A percentile compares a stretch with the other conserved stretches of the same genome.
Evolutionary conservation across 139 green algal species (phyloP).

Genomic region (Chlamydomonas sp.): DNA sequence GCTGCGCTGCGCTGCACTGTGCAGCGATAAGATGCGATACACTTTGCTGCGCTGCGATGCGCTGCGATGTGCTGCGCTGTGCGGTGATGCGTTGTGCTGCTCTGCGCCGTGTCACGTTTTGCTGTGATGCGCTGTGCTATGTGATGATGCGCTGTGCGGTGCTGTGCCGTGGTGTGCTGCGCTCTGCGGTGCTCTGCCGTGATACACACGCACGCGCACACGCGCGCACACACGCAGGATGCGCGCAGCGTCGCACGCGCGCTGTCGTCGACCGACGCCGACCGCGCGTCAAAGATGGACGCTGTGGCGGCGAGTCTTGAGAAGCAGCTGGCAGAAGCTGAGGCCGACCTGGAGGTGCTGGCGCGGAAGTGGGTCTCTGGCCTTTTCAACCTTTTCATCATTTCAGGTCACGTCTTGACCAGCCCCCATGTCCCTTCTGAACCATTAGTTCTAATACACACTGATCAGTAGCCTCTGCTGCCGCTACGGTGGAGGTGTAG

Average conservation of each 20-base stretch:
- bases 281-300: constrained; percentile 1
- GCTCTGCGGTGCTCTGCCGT: too few relatives aligned
- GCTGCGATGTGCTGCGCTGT: background rate
- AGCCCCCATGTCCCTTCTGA: too few relatives aligned
- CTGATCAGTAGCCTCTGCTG: too few relatives aligned
- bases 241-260: background rate
- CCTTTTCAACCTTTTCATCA: too few relatives aligned
- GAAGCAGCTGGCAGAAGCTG: background rate
- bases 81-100: too few relatives aligned
- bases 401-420: too few relatives aligned
- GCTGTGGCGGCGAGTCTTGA: constrained; percentile 2
- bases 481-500: too few relatives aligned
- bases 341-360: constrained; percentile 7
- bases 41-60: background rate
- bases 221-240: too few relatives aligned
- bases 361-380: background rate
- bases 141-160: background rate
- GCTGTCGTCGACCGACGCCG: background rate
- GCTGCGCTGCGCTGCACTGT: background rate
- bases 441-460: too few relatives aligned
- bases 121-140: background rate
- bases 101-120: background rate
- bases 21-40: background rate
- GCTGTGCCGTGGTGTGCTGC: background rate
- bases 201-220: too few relatives aligned